phyloP scores from a whole-genome alignment of 805 yeast genomes.

The Blastobotrys chiropterorum region DNA sequence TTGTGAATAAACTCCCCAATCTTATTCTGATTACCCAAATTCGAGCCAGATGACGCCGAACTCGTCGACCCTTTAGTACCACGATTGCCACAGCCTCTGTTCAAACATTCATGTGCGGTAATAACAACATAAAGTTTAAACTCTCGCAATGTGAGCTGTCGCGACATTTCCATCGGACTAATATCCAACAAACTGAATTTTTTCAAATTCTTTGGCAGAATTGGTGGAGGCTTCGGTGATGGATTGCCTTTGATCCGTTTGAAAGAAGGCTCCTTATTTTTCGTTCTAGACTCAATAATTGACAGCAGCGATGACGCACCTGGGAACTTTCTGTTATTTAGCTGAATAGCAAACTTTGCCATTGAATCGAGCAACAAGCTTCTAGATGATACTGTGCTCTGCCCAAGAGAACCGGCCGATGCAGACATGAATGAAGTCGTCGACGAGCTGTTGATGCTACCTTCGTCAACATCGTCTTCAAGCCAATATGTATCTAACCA shows the following conservation, averaged over 20 bases:
- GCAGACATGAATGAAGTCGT: not conserved
- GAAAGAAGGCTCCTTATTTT: conserved; percentile 21
- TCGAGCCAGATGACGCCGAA: conserved; percentile 7
- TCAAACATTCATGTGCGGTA: conserved; percentile 64
- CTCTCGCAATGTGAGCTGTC: conserved; percentile 79
- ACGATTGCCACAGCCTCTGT: conserved; percentile 68
- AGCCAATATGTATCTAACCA: conserved; percentile 71
- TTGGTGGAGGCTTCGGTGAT: conserved; percentile 22
- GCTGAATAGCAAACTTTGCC: conserved; percentile 36
- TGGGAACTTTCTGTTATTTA: conserved; percentile 38
- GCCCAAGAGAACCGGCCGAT: not conserved
- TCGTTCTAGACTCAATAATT: conserved; percentile 34
- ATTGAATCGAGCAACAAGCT: conserved; percentile 30
- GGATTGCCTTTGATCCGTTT: conserved; percentile 13
- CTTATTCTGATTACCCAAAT: conserved; percentile 5
- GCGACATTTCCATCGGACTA: conserved; percentile 69
- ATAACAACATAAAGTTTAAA: conserved; percentile 63
- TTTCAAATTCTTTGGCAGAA: conserved; percentile 26
- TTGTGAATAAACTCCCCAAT: conserved; percentile 25
- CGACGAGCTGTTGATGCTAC: not conserved
- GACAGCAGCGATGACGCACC: conserved; percentile 38
- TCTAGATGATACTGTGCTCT: conserved; percentile 3
- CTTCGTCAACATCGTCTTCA: conserved; percentile 20
- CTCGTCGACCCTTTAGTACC: conserved; percentile 4
- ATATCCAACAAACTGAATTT: conserved; percentile 55